These are phyloP conservation scores for Mucor indicus DNA, from an alignment of 371 early-diverging fungal species.

Conservation along the genomic window DNA sequence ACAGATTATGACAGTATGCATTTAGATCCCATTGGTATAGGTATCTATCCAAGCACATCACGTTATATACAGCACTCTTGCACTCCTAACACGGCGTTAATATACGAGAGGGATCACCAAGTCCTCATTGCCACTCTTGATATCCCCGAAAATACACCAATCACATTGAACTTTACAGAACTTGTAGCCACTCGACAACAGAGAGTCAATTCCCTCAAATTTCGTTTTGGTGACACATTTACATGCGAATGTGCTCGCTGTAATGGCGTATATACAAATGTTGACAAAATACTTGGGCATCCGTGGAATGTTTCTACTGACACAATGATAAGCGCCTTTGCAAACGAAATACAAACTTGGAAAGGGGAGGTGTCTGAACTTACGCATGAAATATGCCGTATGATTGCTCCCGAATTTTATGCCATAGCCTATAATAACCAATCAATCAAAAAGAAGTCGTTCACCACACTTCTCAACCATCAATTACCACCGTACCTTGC, in stretches of 20 bases:
- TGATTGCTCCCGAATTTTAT: slow-evolving; percentile 32
- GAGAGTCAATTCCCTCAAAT: slow-evolving; percentile 48
- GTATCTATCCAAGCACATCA: slow-evolving; percentile 71
- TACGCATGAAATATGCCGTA: slow-evolving; percentile 26
- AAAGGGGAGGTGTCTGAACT: slow-evolving; percentile 24
- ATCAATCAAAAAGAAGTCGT: neutral
- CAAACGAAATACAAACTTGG: no score
- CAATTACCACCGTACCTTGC: neutral
- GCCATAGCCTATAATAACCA: neutral
- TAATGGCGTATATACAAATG: slow-evolving; percentile 2
- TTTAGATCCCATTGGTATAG: slow-evolving; percentile 62
- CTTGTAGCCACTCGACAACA: slow-evolving; percentile 49
- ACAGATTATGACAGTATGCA: slow-evolving; percentile 47
- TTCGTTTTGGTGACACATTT: slow-evolving; percentile 26
- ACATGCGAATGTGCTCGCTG: slow-evolving; percentile 29
- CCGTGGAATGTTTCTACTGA: slow-evolving; percentile 29
- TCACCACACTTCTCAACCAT: no score
- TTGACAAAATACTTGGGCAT: slow-evolving; percentile 7
- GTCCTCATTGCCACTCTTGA: slow-evolving; percentile 58
- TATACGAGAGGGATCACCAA: slow-evolving; percentile 43
- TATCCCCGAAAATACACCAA: slow-evolving; percentile 62
- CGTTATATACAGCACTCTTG: slow-evolving; percentile 80
- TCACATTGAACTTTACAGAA: slow-evolving; percentile 75
- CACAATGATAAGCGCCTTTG: no score
- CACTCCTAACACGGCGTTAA: slow-evolving; percentile 68